Conservation (phyloP, 305 asterid species). For the Fraxinus albicans region DNA sequence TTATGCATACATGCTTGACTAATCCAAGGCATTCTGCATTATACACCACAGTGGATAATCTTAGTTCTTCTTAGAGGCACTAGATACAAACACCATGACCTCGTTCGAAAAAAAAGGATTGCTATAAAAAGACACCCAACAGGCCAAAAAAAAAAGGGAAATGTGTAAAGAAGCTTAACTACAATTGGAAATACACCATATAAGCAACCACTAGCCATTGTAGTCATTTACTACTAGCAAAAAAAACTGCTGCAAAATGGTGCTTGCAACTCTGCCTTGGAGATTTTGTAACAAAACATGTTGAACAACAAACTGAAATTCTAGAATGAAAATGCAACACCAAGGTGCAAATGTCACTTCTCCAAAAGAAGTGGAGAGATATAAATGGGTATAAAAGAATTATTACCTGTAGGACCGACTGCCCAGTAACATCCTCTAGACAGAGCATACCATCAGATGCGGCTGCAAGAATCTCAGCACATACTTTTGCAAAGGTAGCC, state of each 20-base stretch:
- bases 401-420: slow-evolving; percentile 81
- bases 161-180: not conserved
- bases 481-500: slow-evolving; percentile 91
- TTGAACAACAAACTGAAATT: not conserved
- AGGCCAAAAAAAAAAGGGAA: not conserved
- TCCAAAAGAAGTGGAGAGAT: not conserved
- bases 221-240: not conserved
- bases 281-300: not conserved
- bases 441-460: slow-evolving; percentile 85
- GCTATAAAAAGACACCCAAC: not conserved
- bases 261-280: not conserved
- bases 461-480: slow-evolving; percentile 92
- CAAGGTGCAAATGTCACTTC: not conserved
- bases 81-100: not conserved
- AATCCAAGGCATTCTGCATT: not conserved
- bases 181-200: not conserved
- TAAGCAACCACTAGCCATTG: not conserved
- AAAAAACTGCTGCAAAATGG: not conserved
- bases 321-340: not conserved
- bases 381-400: not conserved
- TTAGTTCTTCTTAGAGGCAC: not conserved
- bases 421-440: slow-evolving; percentile 67
- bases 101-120: not conserved
- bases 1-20: not conserved
- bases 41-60: not conserved